These are phyloP conservation scores for Rubus idaeus DNA, from an alignment of 306 rosid genomes.

Conservation along the genomic window DNA sequence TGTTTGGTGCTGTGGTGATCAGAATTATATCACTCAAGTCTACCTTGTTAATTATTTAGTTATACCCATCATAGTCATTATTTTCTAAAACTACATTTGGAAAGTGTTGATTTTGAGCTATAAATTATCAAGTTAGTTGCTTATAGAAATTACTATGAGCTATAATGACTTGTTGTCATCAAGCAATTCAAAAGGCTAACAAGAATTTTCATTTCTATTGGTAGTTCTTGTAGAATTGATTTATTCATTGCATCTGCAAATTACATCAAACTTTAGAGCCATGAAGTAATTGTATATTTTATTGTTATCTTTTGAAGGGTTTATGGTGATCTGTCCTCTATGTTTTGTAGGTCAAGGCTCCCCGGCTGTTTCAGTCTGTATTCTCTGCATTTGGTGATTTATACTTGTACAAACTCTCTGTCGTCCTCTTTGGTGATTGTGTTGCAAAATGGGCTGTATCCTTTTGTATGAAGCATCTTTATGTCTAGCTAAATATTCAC, in stretches of 20 bases:
- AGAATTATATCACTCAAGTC: not conserved
- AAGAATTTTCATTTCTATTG: not conserved
- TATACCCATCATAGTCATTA: not conserved
- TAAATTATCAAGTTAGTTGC: not conserved
- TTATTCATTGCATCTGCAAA: not conserved
- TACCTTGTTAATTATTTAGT: not conserved
- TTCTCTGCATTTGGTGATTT: conserved; percentile 83
- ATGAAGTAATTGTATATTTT: not conserved
- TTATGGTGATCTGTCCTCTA: conserved; percentile 9
- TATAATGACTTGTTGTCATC: not conserved
- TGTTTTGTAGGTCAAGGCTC: conserved; percentile 69
- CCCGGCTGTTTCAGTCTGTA: conserved; percentile 70
- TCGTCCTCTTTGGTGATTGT: conserved; percentile 49
- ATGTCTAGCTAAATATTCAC: not conserved
- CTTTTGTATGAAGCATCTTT: conserved; percentile 24
- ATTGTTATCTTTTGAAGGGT: not conserved
- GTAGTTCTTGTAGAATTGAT: not conserved
- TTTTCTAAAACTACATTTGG: not conserved
- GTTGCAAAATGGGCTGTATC: conserved; percentile 95
- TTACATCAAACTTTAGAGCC: not conserved
- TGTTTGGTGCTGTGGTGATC: too few relatives aligned
- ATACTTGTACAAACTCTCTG: conserved; percentile 69
- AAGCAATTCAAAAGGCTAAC: not conserved
- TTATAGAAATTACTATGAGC: not conserved
- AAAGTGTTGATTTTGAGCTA: not conserved